A percentile compares a stretch with the other conserved stretches of the same genome.
These are phyloP conservation scores for Lachnellula cervina DNA, from an alignment of 2,329 filamentous ascomycete genomes.

Conservation along the genomic window DNA sequence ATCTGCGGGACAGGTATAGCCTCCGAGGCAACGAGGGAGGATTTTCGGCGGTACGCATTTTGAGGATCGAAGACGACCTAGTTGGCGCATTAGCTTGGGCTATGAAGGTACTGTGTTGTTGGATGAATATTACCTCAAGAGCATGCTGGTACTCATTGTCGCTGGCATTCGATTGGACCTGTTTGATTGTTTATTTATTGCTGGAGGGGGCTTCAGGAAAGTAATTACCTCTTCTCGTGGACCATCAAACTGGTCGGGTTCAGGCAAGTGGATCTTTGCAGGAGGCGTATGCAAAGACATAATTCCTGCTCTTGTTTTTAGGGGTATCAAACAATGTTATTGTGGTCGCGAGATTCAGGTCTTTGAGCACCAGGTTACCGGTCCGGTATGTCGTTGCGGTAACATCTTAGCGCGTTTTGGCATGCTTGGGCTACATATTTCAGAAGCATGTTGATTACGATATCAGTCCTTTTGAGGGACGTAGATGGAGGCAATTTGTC, in stretches of 20 bases:
- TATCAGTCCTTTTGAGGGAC: background rate
- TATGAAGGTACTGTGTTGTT: background rate
- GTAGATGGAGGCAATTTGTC: background rate
- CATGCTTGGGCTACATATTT: background rate
- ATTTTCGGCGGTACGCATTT: constrained; percentile 60
- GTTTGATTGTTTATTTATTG: constrained; percentile 8
- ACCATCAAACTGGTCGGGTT: constrained; percentile 11
- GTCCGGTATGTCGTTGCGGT: background rate
- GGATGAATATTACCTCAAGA: constrained; percentile 39
- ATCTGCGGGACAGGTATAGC: constrained; percentile 29
- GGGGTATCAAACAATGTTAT: background rate
- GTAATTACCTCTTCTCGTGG: constrained; percentile 17
- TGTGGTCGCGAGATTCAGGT: background rate
- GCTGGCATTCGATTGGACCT: constrained; percentile 26
- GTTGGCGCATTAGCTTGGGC: background rate
- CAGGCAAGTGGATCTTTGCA: constrained; percentile 12
- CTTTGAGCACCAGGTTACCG: background rate
- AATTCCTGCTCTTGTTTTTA: background rate
- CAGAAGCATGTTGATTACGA: background rate
- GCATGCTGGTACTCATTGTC: constrained; percentile 34
- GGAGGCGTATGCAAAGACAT: constrained; percentile 14
- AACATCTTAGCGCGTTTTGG: background rate
- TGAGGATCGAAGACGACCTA: constrained; percentile 58
- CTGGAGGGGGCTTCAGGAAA: background rate
- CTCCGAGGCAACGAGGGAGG: constrained; percentile 51